phyloP scores from a whole-genome alignment of 805 yeast genomes.

The Sungouiozyma intestinalis region DNA sequence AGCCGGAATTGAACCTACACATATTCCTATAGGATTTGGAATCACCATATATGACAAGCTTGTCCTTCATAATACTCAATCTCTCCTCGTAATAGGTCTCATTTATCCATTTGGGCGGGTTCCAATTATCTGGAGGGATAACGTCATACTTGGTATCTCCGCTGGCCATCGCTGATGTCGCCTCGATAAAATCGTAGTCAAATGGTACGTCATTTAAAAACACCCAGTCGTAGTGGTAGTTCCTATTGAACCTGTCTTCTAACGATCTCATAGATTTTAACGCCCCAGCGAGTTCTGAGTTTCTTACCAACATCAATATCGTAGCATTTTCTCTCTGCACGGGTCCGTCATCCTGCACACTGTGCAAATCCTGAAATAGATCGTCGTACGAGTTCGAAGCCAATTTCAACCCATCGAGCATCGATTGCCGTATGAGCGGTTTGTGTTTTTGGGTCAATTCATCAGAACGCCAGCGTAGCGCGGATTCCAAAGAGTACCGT shows the following conservation, averaged over 20 bases:
- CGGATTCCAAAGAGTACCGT: not conserved
- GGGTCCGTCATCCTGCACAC: constrained; percentile 1
- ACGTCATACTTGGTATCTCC: constrained; percentile 60
- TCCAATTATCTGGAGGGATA: constrained; percentile 66
- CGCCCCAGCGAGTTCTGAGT: constrained; percentile 68
- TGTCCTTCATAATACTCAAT: constrained; percentile 34
- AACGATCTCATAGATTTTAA: constrained; percentile 63
- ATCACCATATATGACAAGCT: constrained; percentile 52
- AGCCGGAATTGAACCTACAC: constrained; percentile 93
- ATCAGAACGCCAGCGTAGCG: not conserved
- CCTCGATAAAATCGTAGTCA: constrained; percentile 48
- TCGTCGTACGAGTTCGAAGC: not conserved
- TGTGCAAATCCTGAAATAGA: not conserved
- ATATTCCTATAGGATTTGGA: constrained; percentile 73
- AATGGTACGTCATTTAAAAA: constrained; percentile 69
- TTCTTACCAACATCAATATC: constrained; percentile 76
- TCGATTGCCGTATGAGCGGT: not conserved
- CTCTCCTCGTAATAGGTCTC: constrained; percentile 39
- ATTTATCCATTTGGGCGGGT: constrained; percentile 63
- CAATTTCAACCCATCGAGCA: not conserved
- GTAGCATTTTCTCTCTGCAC: constrained; percentile 51
- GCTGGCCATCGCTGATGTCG: constrained; percentile 47
- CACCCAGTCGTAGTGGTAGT: constrained; percentile 67
- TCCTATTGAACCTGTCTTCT: constrained; percentile 62
- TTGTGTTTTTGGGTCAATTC: not conserved